Conservation (phyloP, 106 monocot genomes). For the Dioscorea zingiberensis region DNA sequence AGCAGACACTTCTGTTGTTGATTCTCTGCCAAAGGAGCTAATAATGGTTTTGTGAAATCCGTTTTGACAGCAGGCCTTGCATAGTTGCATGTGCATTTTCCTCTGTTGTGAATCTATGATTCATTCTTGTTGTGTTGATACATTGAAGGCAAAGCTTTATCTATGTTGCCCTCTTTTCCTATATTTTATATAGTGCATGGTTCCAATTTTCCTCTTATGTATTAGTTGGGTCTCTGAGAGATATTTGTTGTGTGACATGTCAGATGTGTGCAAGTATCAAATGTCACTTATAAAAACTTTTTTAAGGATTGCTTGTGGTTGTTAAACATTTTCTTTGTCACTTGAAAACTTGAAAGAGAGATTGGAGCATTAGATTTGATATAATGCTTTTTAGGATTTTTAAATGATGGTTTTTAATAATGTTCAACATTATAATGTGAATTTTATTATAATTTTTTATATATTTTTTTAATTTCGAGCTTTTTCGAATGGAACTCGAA, state of each 20-base stretch:
- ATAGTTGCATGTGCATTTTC: constrained; percentile 89
- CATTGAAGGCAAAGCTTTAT: constrained; percentile 54
- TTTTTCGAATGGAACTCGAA: no score
- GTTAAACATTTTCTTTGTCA: no score
- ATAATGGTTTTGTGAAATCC: constrained; percentile 68
- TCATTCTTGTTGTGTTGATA: constrained; percentile 82
- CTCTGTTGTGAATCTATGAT: constrained; percentile 71
- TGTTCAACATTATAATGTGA: no score
- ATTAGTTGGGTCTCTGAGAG: neutral
- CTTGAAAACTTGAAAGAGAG: no score
- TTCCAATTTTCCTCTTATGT: no score
- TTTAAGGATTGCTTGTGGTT: no score
- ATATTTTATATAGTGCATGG: constrained; percentile 1
- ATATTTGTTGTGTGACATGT: constrained; percentile 4
- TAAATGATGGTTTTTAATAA: no score
- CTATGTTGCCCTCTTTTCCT: neutral
- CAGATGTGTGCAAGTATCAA: constrained; percentile 61
- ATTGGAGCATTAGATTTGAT: no score
- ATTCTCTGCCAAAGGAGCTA: constrained; percentile 47
- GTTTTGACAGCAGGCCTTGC: constrained; percentile 87
- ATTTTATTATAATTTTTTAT: no score
- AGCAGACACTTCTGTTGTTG: constrained; percentile 53
- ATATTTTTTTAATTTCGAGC: no score
- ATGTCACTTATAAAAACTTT: no score
- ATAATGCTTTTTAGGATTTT: no score